phyloP scores from a whole-genome alignment of 2,329 filamentous ascomycete genomes.

The Tolypocladium paradoxum region DNA sequence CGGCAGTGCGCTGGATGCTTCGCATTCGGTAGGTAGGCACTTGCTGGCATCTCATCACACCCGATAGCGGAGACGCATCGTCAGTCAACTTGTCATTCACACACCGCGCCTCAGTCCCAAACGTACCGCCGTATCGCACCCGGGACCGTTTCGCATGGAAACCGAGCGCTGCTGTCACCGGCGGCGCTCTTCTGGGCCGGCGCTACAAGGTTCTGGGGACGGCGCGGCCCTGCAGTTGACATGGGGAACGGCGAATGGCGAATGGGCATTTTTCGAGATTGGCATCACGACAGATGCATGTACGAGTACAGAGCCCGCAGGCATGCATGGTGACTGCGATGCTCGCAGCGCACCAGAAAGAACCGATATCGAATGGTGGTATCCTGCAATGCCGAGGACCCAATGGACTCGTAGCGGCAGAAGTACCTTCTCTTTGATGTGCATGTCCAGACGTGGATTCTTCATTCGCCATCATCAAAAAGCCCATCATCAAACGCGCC shows the following conservation, averaged over 20 bases:
- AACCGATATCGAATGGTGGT: background rate
- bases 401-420: background rate
- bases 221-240: background rate
- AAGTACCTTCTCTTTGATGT: too few species aligned
- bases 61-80: background rate
- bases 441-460: too few species aligned
- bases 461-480: background rate
- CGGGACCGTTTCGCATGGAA: background rate
- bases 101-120: background rate
- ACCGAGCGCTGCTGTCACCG: background rate
- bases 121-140: background rate
- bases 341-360: background rate
- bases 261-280: background rate
- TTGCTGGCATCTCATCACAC: background rate
- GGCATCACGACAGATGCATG: background rate
- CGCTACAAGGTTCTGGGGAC: background rate
- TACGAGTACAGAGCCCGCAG: too few species aligned
- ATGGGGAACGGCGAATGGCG: background rate
- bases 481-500: background rate
- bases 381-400: background rate
- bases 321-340: background rate
- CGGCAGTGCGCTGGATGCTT: too few species aligned
- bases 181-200: background rate
- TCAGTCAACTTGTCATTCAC: background rate
- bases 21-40: too few species aligned